Base-by-base conservation (phyloP, 192 early-diverging fungal genomes). In the Entomortierella lignicola region DNA sequence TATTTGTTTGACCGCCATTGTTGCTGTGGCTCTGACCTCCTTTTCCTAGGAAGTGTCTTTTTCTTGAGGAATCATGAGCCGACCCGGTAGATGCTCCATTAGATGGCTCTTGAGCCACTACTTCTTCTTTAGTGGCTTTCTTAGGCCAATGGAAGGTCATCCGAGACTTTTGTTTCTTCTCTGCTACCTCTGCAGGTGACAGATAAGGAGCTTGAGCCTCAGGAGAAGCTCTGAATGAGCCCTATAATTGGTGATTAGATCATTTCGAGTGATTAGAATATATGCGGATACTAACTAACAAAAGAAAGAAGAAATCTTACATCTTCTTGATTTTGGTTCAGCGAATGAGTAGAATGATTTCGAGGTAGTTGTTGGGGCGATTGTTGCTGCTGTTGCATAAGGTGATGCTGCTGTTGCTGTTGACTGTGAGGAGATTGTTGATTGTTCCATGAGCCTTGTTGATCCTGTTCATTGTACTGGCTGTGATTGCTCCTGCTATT, bases 61-160 rank as follows among this genome's bases (percentile, higher is more conserved):
- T 27, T n/a, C 74, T 39, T 0, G 66, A 77, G 18, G 60, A 58
- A 27, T 77, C 74, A 53, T 77, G 66, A 3, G 41, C 8, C 27
- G 34, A 12, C 11, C 50, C 32, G 0, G 55, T 17, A 10, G 42
- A 34, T 3, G 53, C 32, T 39, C 52, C 55, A 6, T 23, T 18
- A 15, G 58, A 17, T 17, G 50, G 34, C 4, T 42, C 21, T 37
- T 60, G 66, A 0, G 31, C n/a, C 20, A 17, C 25, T 4, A 42
- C 43, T 2, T 79, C 75, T 20, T 79, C 75, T 21, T 79, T 79
- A 12, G 67, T 27, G 4, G 63, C 62, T 57, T 79, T 79, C 54
- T 79, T 79, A 11, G 75, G 75, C 75, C 75, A 79, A 21, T 72
- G 62, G 55, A 79, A 79, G 8, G 75, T 79, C 75, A 79, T 79